Base-by-base conservation (phyloP, 2,329 filamentous ascomycete species). In the Trichoderma sp. region DNA sequence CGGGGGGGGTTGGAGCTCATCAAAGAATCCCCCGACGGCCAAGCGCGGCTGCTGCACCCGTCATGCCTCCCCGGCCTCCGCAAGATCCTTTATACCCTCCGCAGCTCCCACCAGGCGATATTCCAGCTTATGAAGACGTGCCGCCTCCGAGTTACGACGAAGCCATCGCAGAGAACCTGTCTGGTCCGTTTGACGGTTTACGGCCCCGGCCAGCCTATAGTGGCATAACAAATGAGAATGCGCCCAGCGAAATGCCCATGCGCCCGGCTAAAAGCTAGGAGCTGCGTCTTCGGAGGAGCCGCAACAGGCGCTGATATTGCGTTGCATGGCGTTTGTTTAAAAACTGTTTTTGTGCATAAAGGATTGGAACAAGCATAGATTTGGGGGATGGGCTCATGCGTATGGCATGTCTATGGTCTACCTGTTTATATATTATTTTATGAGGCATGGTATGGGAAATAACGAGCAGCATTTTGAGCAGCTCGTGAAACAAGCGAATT, bases 141-240 rank as follows among this genome's bases (percentile, higher is more conserved):
- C 94, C 94, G n/a, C 94, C 95, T 21, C 94, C 94, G 8, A 97
- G 93, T 75, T 98, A 98, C 76, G 94, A 97, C 79, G 94, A 97
- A 79, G 94, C 93, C 14, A 90, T 97, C 80, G 94, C 93, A 7
- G 90, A 92, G 72, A 87, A 90, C 69, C 80, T 96, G 71, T 79
- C 83, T 0, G 90, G 87, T 43, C 92, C 93, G 1, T 87, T 93
- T 68, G 87, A 93, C 76, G 91, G 70, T 82, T 71, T 75, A 70
- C 76, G 79, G 51, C 76, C 90, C 30, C 84, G 94, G 74, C 88
- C 90, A 32, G 89, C 88, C 16, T 94, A 91, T 77, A 88, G 86
- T 70, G 87, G 87, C 1, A 84, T 88, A 28, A 89, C 87, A 54
- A 85, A 87, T 68, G 87, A 88, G 76, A 87, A 89, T 74, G 85